phyloP scores from a whole-genome alignment of 2,329 filamentous ascomycete genomes.

The Cercospora beticola region DNA sequence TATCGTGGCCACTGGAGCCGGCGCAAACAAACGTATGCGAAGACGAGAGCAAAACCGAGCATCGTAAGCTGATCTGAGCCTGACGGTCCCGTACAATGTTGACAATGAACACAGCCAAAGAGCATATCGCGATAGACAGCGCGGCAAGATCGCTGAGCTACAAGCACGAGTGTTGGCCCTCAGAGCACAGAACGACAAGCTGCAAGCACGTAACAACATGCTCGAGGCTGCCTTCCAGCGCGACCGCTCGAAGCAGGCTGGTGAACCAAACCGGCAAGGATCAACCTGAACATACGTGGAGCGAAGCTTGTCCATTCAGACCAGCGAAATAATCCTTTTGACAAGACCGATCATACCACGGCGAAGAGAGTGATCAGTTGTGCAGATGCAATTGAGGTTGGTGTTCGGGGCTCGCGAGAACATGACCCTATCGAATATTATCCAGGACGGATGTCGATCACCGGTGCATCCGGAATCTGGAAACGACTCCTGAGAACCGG shows the following conservation, averaged over 20 bases:
- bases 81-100: background rate
- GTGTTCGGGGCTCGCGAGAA: background rate
- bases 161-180: conserved; percentile 11
- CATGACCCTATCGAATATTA: background rate
- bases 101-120: background rate
- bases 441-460: conserved; percentile 2
- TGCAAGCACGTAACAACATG: conserved; percentile 14
- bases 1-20: background rate
- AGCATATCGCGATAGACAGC: conserved; percentile 16
- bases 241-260: background rate
- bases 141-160: conserved; percentile 15
- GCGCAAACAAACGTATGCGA: background rate
- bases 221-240: conserved; percentile 7
- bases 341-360: background rate
- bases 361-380: background rate
- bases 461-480: conserved; percentile 3
- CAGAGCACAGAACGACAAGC: conserved; percentile 10
- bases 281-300: background rate
- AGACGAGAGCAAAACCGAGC: background rate
- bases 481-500: conserved; percentile 7
- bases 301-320: background rate
- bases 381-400: background rate
- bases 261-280: background rate
- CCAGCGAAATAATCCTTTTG: background rate
- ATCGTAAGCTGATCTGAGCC: background rate